Base-by-base conservation (phyloP, 305 asterid species). In the Plantago lanceolata region DNA sequence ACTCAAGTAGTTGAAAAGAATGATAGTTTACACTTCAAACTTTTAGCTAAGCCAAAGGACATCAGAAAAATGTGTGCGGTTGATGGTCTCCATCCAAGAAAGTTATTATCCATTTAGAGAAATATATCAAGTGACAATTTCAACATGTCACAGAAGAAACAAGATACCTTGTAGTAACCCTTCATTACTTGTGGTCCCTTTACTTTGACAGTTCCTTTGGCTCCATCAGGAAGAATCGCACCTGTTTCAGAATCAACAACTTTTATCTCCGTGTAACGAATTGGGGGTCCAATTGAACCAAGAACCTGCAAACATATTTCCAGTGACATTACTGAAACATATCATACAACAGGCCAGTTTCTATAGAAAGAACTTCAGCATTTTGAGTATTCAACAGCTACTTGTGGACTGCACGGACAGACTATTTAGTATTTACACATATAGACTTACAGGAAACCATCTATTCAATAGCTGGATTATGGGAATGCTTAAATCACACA, bases 171-270 rank as follows among this genome's bases (percentile, higher is more conserved):
- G 79, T 85, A 93, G 68, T 93, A 93, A 64, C 97, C 97, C 68
- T 81, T 83, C 97, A 93, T 93, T 66, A 93, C 81, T 79, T 72
- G 95, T 57, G 95, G 97, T 16, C 99, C 99, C 78, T 83, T 83
- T 71, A 67, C 89, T 84, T 93, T 84, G 75, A 93, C 83, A 33
- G 86, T 80, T 77, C 99, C 99, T 71, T 79, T 89, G 1, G 82
- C 81, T 71, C 97, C 96, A n/a, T 73, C 15, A 20, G 94, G 86
- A 69, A 93, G 89, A 73, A 66, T 77, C 43, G 57, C 79, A 81
- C 74, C 84, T 5, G 96, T 89, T 78, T 89, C 96, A 43, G 86
- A 77, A 81, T 89, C 90, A 24, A 89, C 84, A 52, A 93, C 79
- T 77, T 81, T 77, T 43, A 93, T 84, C 72, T 93, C 96, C 35